Conservation (phyloP, 2,329 filamentous ascomycete genomes). For the Neospermospora avenae region DNA sequence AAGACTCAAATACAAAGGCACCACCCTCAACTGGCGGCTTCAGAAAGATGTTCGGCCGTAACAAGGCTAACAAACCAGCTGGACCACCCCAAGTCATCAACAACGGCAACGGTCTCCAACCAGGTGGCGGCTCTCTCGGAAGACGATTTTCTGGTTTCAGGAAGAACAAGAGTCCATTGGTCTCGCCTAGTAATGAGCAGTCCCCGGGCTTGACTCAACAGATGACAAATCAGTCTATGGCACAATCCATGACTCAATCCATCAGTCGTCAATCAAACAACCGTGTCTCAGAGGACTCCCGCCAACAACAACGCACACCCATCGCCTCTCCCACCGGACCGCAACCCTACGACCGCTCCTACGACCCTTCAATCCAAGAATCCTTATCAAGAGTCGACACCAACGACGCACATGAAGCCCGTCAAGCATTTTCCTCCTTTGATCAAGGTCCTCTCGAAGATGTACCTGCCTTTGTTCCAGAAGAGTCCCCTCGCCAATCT, state of each 20-base stretch:
- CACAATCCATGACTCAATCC: neutral
- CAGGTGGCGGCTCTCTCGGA: constrained; percentile 31
- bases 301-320: constrained; percentile 23
- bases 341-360: constrained; percentile 38
- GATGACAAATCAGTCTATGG: too few species aligned
- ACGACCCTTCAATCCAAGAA: constrained; percentile 45
- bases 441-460: constrained; percentile 86
- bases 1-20: constrained; percentile 37
- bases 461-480: constrained; percentile 78
- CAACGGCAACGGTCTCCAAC: constrained; percentile 36
- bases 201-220: constrained; percentile 30
- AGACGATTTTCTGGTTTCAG: constrained; percentile 42
- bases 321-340: constrained; percentile 32
- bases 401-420: constrained; percentile 55
- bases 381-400: constrained; percentile 58
- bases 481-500: constrained; percentile 31
- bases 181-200: constrained; percentile 17
- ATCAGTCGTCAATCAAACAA: neutral
- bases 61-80: constrained; percentile 57
- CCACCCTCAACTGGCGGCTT: constrained; percentile 44
- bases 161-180: constrained; percentile 34
- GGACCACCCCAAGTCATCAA: constrained; percentile 52
- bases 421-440: constrained; percentile 63
- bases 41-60: constrained; percentile 62
- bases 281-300: constrained; percentile 27